Conservation (phyloP, 2,329 filamentous ascomycete species). For the Daldinia sp. region DNA sequence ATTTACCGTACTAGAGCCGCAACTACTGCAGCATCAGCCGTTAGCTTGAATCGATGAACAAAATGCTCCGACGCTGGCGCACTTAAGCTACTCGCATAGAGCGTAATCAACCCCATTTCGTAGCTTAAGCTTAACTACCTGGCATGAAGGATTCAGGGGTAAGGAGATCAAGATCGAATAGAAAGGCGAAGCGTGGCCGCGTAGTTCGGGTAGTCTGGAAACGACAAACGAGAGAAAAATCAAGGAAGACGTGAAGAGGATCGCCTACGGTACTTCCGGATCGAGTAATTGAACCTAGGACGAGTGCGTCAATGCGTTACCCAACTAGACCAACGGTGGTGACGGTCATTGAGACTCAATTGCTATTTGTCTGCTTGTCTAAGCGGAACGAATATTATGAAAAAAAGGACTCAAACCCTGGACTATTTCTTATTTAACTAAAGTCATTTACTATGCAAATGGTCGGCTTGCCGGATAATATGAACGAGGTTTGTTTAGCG, state of each 20-base stretch:
- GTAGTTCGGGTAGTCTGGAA: conserved; percentile 13
- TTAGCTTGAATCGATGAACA: conserved; percentile 8
- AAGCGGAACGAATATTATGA: not conserved
- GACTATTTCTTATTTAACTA: too few species aligned
- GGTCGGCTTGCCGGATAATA: not conserved
- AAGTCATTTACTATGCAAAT: too few species aligned
- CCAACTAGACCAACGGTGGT: conserved; percentile 25
- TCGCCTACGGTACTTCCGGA: conserved; percentile 29
- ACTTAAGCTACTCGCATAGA: conserved; percentile 21
- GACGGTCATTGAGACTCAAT: conserved; percentile 2
- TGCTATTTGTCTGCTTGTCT: not conserved
- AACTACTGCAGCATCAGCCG: conserved; percentile 2
- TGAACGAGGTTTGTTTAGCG: not conserved
- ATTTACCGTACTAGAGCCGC: conserved; percentile 13
- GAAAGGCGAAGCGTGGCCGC: conserved; percentile 24
- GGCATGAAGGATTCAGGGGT: conserved; percentile 31
- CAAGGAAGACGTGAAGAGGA: conserved; percentile 25
- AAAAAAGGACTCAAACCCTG: too few species aligned
- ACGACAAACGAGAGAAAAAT: conserved; percentile 22
- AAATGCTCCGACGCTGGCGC: conserved; percentile 10
- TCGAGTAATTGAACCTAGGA: conserved; percentile 21
- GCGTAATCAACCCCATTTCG: conserved; percentile 26
- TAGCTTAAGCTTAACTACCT: conserved; percentile 11
- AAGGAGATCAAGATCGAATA: conserved; percentile 21
- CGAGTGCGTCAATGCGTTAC: conserved; percentile 27